A percentile compares a stretch with the other conserved stretches of the same genome.
These are phyloP conservation scores for Malus orientalis DNA, from an alignment of 306 rosid species.

Conservation along the genomic window DNA sequence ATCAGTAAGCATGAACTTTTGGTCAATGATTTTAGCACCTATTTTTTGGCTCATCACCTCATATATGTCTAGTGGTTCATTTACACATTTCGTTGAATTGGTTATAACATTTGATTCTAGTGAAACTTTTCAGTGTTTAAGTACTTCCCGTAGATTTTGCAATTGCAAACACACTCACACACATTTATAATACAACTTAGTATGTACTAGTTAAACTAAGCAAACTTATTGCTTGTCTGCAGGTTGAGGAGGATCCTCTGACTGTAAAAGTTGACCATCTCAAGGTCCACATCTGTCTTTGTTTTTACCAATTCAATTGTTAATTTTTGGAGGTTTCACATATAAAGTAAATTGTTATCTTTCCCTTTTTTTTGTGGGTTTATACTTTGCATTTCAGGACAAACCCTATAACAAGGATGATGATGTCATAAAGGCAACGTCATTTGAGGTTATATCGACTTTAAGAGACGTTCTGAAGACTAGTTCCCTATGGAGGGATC, in stretches of 20 bases:
- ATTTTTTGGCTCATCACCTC: not conserved
- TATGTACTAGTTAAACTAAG: slow-evolving; percentile 1
- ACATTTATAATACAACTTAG: not conserved
- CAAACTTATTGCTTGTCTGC: slow-evolving; percentile 15
- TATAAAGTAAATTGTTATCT: not conserved
- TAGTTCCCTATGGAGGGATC: slow-evolving; percentile 99
- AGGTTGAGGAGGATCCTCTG: slow-evolving; percentile 88
- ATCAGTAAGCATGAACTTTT: slow-evolving; percentile 17
- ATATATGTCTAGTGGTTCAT: not conserved
- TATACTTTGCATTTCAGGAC: slow-evolving; percentile 51
- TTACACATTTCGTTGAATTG: not conserved
- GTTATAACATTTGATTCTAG: not conserved
- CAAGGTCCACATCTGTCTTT: slow-evolving; percentile 42
- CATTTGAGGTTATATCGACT: slow-evolving; percentile 94
- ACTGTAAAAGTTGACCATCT: slow-evolving; percentile 99
- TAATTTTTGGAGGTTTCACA: slow-evolving; percentile 3
- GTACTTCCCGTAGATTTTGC: not conserved
- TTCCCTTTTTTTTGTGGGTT: not conserved
- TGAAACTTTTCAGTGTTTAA: not conserved
- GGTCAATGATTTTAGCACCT: not conserved
- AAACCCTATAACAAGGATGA: slow-evolving; percentile 87
- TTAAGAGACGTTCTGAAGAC: slow-evolving; percentile 92
- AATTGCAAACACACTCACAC: not conserved
- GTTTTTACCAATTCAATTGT: slow-evolving; percentile 7
- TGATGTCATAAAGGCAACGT: slow-evolving; percentile 88